Base-by-base conservation (phyloP, 2,329 filamentous ascomycete genomes). In the Fusarium newnesense region DNA sequence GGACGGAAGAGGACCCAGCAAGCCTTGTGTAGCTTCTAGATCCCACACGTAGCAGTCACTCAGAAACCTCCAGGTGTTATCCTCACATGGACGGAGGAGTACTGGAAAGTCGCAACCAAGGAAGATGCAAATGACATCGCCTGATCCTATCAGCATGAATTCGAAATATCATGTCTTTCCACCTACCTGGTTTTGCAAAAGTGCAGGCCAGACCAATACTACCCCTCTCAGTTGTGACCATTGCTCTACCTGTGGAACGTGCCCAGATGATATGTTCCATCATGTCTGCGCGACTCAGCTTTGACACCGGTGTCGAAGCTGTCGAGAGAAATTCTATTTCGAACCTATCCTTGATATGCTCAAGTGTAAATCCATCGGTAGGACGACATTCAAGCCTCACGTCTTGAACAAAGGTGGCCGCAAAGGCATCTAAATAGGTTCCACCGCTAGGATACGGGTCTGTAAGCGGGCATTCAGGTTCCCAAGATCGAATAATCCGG, bases 101-200 rank as follows among this genome's bases (percentile, higher is more conserved):
- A 5, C 26, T 24, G 52, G 52, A 15, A 56, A 56, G 19, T 43
- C 26, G 11, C 37, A 56, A 1, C 37, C 52, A 7, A 43, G 26
- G 3, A 56, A 4, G 15, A 56, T 15, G 11, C 52, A 43, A 30
- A 56, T 56, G 5, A 43, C 19, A 19, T 56, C 52, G 2, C 52
- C 52, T 56, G 6, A 7, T 5, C 0, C 3, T 18, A 10, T 56
- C 3, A 56, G 37, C 5, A 43, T 32, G 6, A 0, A 9, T 18
- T 0, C 9, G 0, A 18, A 44, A 18, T 16, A 24, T 43, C 4
- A 7, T 7, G 5, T 19, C 2, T 2, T 24, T 24, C 24, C 11
- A 19, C 37, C 16, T 30, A 56, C 37, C 52, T 15, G 52, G 26
- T 12, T 43, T 19, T 32, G 37, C 52, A 3, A 56, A 43, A 11